Percentiles rank a stretch among this genome's conserved stretches.
Conservation (phyloP, 495 filamentous ascomycete species). For the Xanthoparmelia taractica region DNA sequence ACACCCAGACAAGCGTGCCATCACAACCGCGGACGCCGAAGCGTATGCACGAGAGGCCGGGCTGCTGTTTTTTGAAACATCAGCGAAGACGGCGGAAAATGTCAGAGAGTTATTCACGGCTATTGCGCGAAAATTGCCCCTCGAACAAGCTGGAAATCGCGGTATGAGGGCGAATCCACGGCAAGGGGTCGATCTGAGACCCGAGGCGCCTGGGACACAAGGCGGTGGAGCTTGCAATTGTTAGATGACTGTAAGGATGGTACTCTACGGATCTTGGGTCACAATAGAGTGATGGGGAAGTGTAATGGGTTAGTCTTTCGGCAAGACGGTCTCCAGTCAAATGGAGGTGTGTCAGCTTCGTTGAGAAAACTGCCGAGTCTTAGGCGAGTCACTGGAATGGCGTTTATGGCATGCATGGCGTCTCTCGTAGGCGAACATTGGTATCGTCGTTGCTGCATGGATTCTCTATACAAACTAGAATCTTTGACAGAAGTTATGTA, state of each 20-base stretch:
- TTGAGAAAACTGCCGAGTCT: not conserved
- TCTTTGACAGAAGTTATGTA: not conserved
- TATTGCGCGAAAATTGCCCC: slow-evolving; percentile 91
- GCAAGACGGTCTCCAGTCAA: not conserved
- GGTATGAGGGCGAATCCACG: slow-evolving; percentile 67
- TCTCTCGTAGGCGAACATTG: not conserved
- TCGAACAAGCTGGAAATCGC: slow-evolving; percentile 80
- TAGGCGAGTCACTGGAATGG: not conserved
- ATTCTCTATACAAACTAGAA: not conserved
- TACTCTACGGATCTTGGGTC: not conserved
- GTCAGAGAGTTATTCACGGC: slow-evolving; percentile 95
- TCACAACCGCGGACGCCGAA: slow-evolving; percentile 80
- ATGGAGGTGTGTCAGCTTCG: not conserved
- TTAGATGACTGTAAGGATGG: slow-evolving; percentile 32
- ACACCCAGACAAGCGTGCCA: slow-evolving; percentile 86
- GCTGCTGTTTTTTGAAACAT: slow-evolving; percentile 94
- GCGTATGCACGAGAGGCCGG: slow-evolving; percentile 90
- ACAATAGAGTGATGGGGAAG: not conserved
- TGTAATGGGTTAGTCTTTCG: not conserved
- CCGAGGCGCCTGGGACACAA: slow-evolving; percentile 69
- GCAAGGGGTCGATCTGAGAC: slow-evolving; percentile 72
- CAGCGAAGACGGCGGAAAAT: slow-evolving; percentile 93
- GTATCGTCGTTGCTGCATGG: not conserved
- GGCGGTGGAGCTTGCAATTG: slow-evolving; percentile 68
- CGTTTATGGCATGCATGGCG: not conserved